phyloP scores from a whole-genome alignment of 2,329 filamentous ascomycete genomes.

The Mollisia scopiformis region DNA sequence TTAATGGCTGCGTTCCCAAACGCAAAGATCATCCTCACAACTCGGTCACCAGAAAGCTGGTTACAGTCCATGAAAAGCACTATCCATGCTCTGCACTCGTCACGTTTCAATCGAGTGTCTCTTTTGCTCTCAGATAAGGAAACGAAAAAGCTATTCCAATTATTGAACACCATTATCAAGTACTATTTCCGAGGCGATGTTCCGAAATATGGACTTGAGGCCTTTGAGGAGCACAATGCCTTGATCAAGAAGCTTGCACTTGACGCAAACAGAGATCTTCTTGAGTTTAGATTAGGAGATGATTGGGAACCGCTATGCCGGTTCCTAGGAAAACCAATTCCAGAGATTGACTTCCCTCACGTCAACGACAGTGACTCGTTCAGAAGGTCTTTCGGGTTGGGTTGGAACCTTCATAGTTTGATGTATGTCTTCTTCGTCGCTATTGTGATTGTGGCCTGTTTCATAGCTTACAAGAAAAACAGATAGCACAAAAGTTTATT shows the following conservation, averaged over 20 bases:
- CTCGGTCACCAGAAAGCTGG: slow-evolving; percentile 36
- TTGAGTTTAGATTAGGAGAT: slow-evolving; percentile 46
- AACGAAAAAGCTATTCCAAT: neutral
- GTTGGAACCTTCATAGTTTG: neutral
- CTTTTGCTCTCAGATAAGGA: neutral
- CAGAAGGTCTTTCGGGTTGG: neutral
- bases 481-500: too few species aligned
- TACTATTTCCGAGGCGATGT: neutral
- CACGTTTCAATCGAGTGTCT: neutral
- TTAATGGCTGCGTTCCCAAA: slow-evolving; percentile 40
- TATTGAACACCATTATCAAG: neutral
- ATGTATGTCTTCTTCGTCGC: neutral
- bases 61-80: neutral
- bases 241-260: slow-evolving; percentile 35
- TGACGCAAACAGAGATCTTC: slow-evolving; percentile 39
- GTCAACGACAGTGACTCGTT: slow-evolving; percentile 4
- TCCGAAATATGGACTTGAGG: neutral
- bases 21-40: slow-evolving; percentile 40
- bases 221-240: neutral
- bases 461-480: neutral
- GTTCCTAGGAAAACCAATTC: slow-evolving; percentile 40
- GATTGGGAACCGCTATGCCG: slow-evolving; percentile 49
- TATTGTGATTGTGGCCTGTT: neutral
- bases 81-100: neutral
- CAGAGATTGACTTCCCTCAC: slow-evolving; percentile 6